Conservation (phyloP, 208 protist genomes). For the Acanthamoeba divionensis region DNA sequence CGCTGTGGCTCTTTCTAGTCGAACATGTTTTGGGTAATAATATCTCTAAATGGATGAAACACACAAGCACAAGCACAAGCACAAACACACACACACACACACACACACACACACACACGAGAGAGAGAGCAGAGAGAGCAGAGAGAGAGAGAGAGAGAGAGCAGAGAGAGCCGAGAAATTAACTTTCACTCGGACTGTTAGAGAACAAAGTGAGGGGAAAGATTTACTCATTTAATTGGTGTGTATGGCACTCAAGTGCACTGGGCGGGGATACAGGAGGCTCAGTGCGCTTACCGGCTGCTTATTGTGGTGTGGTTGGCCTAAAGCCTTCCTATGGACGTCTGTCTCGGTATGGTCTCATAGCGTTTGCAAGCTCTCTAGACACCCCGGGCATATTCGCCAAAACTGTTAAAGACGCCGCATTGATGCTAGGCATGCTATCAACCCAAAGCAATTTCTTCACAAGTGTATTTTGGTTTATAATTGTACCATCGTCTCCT, state of each 20-base stretch:
- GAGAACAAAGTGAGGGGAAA: no score
- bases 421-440: slow-evolving; percentile 45
- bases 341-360: slow-evolving; percentile 67
- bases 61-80: no score
- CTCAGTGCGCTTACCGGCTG: slow-evolving; percentile 69
- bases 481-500: not conserved
- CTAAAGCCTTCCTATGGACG: slow-evolving; percentile 74
- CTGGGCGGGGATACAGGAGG: slow-evolving; percentile 75
- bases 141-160: no score
- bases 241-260: not conserved
- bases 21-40: slow-evolving; percentile 50
- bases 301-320: slow-evolving; percentile 74
- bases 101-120: no score
- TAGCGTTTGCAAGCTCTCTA: slow-evolving; percentile 70
- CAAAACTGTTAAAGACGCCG: slow-evolving; percentile 51
- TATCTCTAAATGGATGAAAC: no score
- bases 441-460: not conserved
- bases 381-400: slow-evolving; percentile 71
- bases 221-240: no score
- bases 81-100: no score
- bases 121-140: no score
- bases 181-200: no score
- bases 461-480: not conserved
- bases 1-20: slow-evolving; percentile 47
- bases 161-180: no score